Evolutionary conservation across 192 early-diverging fungal species (phyloP), one percentile per base, ranked within the genome.

Genomic region (Backusella westeae): DNA sequence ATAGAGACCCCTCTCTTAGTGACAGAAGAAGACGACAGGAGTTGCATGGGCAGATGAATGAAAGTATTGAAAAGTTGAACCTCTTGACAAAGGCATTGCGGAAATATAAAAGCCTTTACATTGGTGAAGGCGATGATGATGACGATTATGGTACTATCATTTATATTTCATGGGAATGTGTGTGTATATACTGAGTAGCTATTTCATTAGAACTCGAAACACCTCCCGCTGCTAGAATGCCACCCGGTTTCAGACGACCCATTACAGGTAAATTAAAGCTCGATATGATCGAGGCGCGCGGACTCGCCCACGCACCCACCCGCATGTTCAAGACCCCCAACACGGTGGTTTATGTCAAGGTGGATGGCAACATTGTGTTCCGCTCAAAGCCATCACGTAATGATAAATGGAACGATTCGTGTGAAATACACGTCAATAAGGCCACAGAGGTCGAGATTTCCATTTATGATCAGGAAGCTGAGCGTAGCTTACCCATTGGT

Each of bases 361-460:
- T 98, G 42, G 96, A 97, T 74, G 95, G 96, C 46, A 85, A 90
- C 23, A 86, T 89, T 34, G 92, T 91, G 38, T 94, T 89, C 17
- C 91, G 87, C 67, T 93, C 97, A 39, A 88, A 89, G 6, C 87
- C 91, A 21, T 88, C 90, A n/a, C 86, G 87, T 46, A 83, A 81
- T 19, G 91, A 91, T 72, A 83, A 83, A 49, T 99, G 93, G 92
- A 90, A 89, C 75, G 95, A 97, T 46, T 91, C 93, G 41, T 95
- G 95, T 83, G 93, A 94, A 75, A 90, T 97, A 29, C 85, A 89
- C 67, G 93, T 99, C 38, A 94, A 97, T 75, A 94, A 93, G 81
- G 95, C 93, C 2, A 91, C 93, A 17, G 98, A 99, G 74, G 88
- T 98, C 8, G 98, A 99, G 82, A 85, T 99, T 39, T 89, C 93